Base-by-base conservation (phyloP, 805 yeast species). In the Candida loeiensis region DNA sequence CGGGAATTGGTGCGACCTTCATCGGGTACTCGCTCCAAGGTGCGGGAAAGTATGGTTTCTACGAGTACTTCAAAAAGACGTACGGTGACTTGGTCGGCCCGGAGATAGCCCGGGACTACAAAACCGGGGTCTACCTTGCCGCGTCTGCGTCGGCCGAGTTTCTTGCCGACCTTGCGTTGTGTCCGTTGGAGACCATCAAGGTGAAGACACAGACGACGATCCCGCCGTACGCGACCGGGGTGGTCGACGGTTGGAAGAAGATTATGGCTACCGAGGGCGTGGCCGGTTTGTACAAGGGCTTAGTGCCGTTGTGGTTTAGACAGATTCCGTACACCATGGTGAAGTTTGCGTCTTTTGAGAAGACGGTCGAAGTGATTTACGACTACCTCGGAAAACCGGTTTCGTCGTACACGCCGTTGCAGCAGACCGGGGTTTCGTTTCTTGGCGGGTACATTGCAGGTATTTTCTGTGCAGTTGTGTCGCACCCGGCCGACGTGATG, bases 401-500 rank as follows among this genome's bases (percentile, higher is more conserved):
- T 59, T 67, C 74, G 16, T 80, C 85, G 44, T 87, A 85, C 72
- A 69, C 86, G 9, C 63, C 80, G 31, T 50, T 81, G 31, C 82
- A 83, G 56, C 97, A 93, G 66, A 91, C 96, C 16, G 95, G 96
- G 37, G 95, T 93, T 29, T 87, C 96, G 17, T 93, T 91, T 70
- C 71, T 81, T 35, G 96, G 96, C 63, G 98, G 99, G 61, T 91
- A 91, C 69, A 77, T 91, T 58, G 99, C 98, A 8, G 99, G 98
- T 81, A 82, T 93, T 41, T 79, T 90, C 70, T 91, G 97, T 73
- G 98, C 99, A 6, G 69, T 85, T 38, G 93, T 90, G 13, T 90
- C 97, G 19, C 97, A 93, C 63, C 99, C 99, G 15, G 98, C 98
- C n/a, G 99, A 91, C 64, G 97, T 91, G 24, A 82, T 93, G 95